Percentiles rank a stretch among this genome's conserved stretches.
Conservation (phyloP, 495 filamentous ascomycete species). For the Chaetomium cochliodes region DNA sequence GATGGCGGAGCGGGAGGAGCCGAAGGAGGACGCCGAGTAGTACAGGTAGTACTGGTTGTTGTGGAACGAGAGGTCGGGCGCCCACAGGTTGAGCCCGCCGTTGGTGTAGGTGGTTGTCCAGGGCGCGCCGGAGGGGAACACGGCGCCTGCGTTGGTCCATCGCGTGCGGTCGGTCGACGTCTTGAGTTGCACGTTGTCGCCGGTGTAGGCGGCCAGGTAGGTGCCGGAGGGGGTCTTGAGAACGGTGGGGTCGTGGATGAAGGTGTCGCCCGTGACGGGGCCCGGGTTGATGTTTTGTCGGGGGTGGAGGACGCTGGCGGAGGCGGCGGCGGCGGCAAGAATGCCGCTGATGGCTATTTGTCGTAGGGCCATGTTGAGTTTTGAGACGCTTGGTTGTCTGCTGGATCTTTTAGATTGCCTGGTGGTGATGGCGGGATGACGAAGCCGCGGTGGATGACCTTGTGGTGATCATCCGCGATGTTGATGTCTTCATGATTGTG, state of each 20-base stretch:
- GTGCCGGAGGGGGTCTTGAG: slow-evolving; percentile 12
- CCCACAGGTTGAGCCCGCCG: slow-evolving; percentile 12
- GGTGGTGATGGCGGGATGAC: background rate
- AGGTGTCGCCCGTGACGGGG: slow-evolving; percentile 14
- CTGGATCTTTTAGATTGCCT: background rate
- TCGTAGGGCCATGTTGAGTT: slow-evolving; percentile 10
- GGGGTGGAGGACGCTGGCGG: slow-evolving; percentile 1
- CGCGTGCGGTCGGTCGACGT: slow-evolving; percentile 12
- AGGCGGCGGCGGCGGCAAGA: slow-evolving; percentile 6
- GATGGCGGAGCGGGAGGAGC: slow-evolving; percentile 17
- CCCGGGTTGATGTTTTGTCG: slow-evolving; percentile 15
- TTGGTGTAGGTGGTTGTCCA: slow-evolving; percentile 16
- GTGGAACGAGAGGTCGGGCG: slow-evolving; percentile 14
- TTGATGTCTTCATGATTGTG: background rate
- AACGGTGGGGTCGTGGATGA: slow-evolving; percentile 14
- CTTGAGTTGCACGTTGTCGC: slow-evolving; percentile 17
- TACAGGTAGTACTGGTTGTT: slow-evolving; percentile 16
- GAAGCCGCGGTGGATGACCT: background rate
- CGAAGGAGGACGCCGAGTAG: slow-evolving; percentile 16
- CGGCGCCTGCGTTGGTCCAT: slow-evolving; percentile 9
- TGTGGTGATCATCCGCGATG: background rate
- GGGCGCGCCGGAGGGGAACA: slow-evolving; percentile 15
- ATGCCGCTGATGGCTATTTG: slow-evolving; percentile 13
- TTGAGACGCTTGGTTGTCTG: background rate
- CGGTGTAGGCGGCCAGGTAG: slow-evolving; percentile 15